Percentiles rank a stretch among this genome's conserved stretches.
These are phyloP conservation scores for Nicotiana benthamiana DNA, from an alignment of 257 asterid genomes.

Conservation along the genomic window DNA sequence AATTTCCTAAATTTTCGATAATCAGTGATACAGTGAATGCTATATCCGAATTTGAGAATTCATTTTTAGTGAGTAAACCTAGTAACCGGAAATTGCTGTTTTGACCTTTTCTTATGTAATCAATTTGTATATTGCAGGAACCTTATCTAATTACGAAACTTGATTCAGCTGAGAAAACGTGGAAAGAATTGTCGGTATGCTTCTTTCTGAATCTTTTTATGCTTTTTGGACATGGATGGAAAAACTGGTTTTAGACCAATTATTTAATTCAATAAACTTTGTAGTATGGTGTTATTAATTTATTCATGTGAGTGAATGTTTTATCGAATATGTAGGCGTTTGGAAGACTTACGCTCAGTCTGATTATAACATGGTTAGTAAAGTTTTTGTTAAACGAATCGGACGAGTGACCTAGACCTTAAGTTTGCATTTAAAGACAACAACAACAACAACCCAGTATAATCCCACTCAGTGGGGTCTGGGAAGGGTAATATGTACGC, in stretches of 20 bases:
- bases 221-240: neutral
- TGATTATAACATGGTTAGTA: neutral
- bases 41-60: neutral
- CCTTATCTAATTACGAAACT: constrained; percentile 76
- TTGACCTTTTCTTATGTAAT: neutral
- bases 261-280: neutral
- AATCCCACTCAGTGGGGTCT: too few relatives aligned
- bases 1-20: neutral
- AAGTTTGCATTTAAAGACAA: neutral
- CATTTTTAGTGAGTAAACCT: neutral
- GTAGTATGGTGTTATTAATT: neutral
- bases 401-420: neutral
- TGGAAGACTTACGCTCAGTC: neutral
- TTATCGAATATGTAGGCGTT: neutral
- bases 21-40: neutral
- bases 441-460: too few relatives aligned
- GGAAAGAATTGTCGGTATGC: constrained; percentile 91
- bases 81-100: neutral
- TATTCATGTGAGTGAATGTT: neutral
- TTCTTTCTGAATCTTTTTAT: neutral
- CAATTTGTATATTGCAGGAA: constrained; percentile 47
- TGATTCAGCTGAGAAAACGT: constrained; percentile 94
- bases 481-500: too few relatives aligned
- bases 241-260: neutral
- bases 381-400: neutral